Conservation (phyloP, 257 asterid genomes). For the Coffea canephora region DNA sequence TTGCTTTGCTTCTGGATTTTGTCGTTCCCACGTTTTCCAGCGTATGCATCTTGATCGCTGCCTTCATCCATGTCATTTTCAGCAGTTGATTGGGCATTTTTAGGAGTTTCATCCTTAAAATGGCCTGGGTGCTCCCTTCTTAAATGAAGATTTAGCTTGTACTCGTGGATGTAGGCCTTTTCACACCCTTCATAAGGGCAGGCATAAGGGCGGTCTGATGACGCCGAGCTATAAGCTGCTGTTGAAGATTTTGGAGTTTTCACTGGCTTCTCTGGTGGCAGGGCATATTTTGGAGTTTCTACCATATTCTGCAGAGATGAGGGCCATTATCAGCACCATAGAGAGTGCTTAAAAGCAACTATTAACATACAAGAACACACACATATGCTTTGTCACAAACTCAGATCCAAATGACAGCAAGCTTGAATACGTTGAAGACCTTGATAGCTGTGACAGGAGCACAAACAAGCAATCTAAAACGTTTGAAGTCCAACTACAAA, state of each 20-base stretch:
- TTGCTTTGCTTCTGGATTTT: slow-evolving; percentile 64
- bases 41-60: slow-evolving; percentile 72
- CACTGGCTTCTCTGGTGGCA: slow-evolving; percentile 65
- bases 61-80: slow-evolving; percentile 73
- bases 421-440: neutral
- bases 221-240: slow-evolving; percentile 51
- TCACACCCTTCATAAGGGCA: slow-evolving; percentile 96
- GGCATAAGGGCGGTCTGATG: slow-evolving; percentile 84
- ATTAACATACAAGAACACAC: neutral
- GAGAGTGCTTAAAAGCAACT: too few relatives aligned
- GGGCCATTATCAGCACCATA: neutral
- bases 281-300: slow-evolving; percentile 54
- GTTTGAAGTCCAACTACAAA: neutral
- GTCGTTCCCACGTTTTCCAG: slow-evolving; percentile 48
- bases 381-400: neutral
- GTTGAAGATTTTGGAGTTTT: slow-evolving; percentile 61
- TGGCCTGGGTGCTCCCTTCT: slow-evolving; percentile 93
- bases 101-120: slow-evolving; percentile 73
- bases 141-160: slow-evolving; percentile 94
- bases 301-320: slow-evolving; percentile 36
- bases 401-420: neutral
- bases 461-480: neutral
- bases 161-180: slow-evolving; percentile 97
- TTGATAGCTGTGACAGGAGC: neutral
- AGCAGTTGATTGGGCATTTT: slow-evolving; percentile 38